These are phyloP conservation scores for Herpetospermum pedunculosum DNA, from an alignment of 306 rosid species.

Conservation along the genomic window DNA sequence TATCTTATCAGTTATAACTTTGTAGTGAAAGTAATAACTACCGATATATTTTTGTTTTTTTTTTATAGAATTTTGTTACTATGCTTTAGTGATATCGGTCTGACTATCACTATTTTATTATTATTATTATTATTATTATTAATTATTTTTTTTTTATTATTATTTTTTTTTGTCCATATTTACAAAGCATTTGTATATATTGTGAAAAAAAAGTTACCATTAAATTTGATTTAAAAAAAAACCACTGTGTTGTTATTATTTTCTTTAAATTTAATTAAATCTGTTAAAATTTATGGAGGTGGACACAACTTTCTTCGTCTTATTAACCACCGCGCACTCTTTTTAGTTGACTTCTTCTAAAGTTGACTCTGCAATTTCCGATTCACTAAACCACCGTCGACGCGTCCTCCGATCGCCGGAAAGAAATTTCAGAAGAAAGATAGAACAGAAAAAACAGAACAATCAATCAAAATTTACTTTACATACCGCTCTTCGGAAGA, in stretches of 20 bases:
- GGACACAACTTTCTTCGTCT: neutral
- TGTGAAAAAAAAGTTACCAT: no score
- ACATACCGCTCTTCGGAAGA: constrained; percentile 23
- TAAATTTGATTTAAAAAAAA: no score
- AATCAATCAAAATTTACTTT: neutral
- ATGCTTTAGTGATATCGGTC: no score
- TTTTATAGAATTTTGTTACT: no score
- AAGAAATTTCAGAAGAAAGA: neutral
- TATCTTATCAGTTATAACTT: no score
- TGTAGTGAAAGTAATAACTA: no score
- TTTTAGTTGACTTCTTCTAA: constrained; percentile 1
- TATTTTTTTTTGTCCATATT: no score
- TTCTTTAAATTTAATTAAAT: neutral
- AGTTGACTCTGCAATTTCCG: neutral
- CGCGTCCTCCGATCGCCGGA: neutral
- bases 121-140: no score
- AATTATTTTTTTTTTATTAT: no score
- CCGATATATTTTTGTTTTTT: no score
- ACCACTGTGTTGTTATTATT: neutral
- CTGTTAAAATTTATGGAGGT: neutral
- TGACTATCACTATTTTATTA: no score
- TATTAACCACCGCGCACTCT: neutral
- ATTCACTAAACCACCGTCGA: neutral
- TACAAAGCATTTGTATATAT: no score
- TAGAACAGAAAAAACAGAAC: neutral